Base-by-base conservation (phyloP, 495 filamentous ascomycete genomes). In the Chaetomium tenue region DNA sequence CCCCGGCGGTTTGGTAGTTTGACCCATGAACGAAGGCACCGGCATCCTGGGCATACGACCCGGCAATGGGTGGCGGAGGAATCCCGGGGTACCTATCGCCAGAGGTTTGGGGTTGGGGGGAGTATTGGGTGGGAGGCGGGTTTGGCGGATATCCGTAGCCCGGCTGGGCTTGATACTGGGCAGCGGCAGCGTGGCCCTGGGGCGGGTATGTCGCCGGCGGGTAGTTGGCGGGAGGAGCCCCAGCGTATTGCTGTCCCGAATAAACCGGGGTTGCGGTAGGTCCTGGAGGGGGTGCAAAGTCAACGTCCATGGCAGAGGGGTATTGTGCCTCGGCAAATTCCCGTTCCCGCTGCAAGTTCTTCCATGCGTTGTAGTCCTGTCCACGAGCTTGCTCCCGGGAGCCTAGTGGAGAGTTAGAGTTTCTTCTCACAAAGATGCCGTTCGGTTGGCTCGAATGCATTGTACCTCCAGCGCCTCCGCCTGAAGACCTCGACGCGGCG, bases 371-470 rank as follows among this genome's bases (percentile, higher is more conserved):
- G 68, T 75, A 75, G 55, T 73, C 70, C 57, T 64, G 63, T 30
- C 69, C 71, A 47, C 72, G 66, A 61, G 65, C 47, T 59, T 68
- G 69, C 44, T 74, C 74, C 33, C 74, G 74, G 63, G 71, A 63
- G 81, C 80, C 75, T 83, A 76, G 63, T 75, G 78, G 78, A 64
- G 78, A 81, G 82, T 86, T 84, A 85, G 83, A 85, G 74, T 73
- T 75, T 77, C 82, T 82, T 77, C 82, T 82, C 80, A 78, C 71
- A 78, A 74, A 76, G 58, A 71, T 71, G 71, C 79, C 73, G 75
- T 78, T 82, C 76, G 74, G 71, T 70, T 83, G 76, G 75, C 79
- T 79, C 72, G 78, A 79, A 76, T 81, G 77, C 71, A 76, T 75
- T 77, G 72, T 86, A 86, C 83, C 84, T 84, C 83, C 79, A 72